Evolutionary conservation across 306 rosid species (phyloP).

Genomic region (peach (Prunus persica)): DNA sequence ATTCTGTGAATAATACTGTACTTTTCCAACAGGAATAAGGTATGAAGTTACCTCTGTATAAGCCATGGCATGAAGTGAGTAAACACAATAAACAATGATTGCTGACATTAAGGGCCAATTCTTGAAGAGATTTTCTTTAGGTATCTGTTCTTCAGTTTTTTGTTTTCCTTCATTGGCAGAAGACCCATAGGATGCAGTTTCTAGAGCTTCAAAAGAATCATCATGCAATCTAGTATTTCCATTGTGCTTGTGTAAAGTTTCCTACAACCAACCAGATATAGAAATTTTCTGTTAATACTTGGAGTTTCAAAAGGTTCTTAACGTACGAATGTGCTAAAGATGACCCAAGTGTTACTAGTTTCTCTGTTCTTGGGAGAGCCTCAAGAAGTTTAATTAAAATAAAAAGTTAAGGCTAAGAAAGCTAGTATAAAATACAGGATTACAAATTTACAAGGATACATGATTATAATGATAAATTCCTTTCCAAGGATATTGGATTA

Average conservation of each 20-base stretch:
- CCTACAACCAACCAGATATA: constrained; percentile 41
- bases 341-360: neutral
- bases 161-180: constrained; percentile 9
- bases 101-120: constrained; percentile 94
- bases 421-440: too few species aligned
- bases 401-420: too few species aligned
- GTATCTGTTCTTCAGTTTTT: constrained; percentile 15
- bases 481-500: neutral
- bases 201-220: constrained; percentile 39
- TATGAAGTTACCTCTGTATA: constrained; percentile 63
- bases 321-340: neutral
- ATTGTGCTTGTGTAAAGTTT: constrained; percentile 69
- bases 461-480: neutral
- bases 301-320: neutral
- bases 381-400: too few species aligned
- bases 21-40: neutral
- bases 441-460: neutral
- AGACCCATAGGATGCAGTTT: constrained; percentile 35
- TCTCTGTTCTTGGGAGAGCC: too few species aligned
- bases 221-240: constrained; percentile 17
- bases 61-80: constrained; percentile 81
- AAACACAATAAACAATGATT: constrained; percentile 52
- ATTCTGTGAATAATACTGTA: neutral
- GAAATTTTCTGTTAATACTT: neutral
- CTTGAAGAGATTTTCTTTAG: constrained; percentile 50